Evolutionary conservation across 768 basidiomycete genomes (phyloP).

Genomic region (Cyclocybe aegerita): DNA sequence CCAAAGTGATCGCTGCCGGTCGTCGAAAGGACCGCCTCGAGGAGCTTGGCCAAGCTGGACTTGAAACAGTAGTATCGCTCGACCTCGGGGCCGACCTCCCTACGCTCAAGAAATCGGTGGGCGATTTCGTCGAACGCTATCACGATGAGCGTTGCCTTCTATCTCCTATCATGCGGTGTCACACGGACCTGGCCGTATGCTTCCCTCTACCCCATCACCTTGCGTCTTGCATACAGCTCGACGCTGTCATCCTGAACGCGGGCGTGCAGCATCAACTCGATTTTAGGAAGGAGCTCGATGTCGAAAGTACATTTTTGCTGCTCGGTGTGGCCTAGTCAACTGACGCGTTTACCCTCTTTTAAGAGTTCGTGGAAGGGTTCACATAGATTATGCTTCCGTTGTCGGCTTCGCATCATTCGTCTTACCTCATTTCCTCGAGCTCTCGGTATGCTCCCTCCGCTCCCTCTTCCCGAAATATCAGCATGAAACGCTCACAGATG

Average conservation of each 20-base stretch:
- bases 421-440: slow-evolving; percentile 53
- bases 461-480: not conserved
- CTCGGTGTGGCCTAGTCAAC: not conserved
- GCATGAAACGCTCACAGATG: not conserved
- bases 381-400: slow-evolving; percentile 53
- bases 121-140: slow-evolving; percentile 39
- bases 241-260: slow-evolving; percentile 52
- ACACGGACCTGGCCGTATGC: not conserved
- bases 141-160: slow-evolving; percentile 40
- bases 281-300: slow-evolving; percentile 41
- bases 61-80: slow-evolving; percentile 41
- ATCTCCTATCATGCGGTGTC: not conserved
- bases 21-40: slow-evolving; percentile 54
- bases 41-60: slow-evolving; percentile 38
- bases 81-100: slow-evolving; percentile 41
- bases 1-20: slow-evolving; percentile 50
- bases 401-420: slow-evolving; percentile 48
- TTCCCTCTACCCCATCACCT: too few species aligned
- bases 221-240: too few species aligned
- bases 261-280: slow-evolving; percentile 52
- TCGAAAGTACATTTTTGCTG: slow-evolving; percentile 22
- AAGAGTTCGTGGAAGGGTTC: slow-evolving; percentile 44
- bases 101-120: slow-evolving; percentile 38
- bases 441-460: slow-evolving; percentile 35
- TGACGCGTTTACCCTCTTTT: slow-evolving; percentile 21